These are phyloP conservation scores for Naganishia antarctica DNA, from an alignment of 768 basidiomycete species.

Conservation along the genomic window DNA sequence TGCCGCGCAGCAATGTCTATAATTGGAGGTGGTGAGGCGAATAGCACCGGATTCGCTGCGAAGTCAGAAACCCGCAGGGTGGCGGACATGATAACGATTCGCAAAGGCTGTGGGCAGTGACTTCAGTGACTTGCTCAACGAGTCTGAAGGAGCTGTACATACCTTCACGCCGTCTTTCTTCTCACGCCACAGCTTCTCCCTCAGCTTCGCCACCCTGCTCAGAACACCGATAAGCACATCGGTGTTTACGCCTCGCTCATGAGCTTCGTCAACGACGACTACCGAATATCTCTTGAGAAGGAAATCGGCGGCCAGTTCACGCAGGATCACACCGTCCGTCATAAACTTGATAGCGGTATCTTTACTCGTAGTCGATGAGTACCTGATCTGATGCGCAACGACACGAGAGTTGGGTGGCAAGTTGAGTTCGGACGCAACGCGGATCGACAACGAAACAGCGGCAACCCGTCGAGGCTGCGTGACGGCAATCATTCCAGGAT, in stretches of 20 bases:
- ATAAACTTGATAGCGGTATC: conserved; percentile 96
- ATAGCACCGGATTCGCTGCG: conserved; percentile 74
- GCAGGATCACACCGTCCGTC: conserved; percentile 94
- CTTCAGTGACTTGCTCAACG: too few relatives aligned
- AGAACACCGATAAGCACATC: conserved; percentile 94
- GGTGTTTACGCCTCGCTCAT: conserved; percentile 96
- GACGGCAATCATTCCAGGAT: conserved; percentile 95
- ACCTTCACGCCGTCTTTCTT: conserved; percentile 67
- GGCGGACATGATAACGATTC: conserved; percentile 97
- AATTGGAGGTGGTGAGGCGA: conserved; percentile 78
- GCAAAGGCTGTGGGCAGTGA: conserved; percentile 62
- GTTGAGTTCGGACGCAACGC: conserved; percentile 89
- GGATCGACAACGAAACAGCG: conserved; percentile 89
- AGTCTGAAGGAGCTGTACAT: too few relatives aligned
- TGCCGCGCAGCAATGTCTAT: conserved; percentile 85
- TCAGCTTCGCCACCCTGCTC: conserved; percentile 82
- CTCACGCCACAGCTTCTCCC: conserved; percentile 80
- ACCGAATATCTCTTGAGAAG: conserved; percentile 89
- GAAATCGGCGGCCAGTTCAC: conserved; percentile 88
- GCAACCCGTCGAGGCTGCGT: conserved; percentile 97
- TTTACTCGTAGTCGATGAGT: conserved; percentile 86
- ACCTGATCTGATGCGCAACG: conserved; percentile 96
- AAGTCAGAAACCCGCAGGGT: conserved; percentile 92
- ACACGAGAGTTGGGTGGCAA: conserved; percentile 61
- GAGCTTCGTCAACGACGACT: conserved; percentile 94